phyloP scores from a whole-genome alignment of 1,284 basidiomycete genomes.

The Sutorius eximius region DNA sequence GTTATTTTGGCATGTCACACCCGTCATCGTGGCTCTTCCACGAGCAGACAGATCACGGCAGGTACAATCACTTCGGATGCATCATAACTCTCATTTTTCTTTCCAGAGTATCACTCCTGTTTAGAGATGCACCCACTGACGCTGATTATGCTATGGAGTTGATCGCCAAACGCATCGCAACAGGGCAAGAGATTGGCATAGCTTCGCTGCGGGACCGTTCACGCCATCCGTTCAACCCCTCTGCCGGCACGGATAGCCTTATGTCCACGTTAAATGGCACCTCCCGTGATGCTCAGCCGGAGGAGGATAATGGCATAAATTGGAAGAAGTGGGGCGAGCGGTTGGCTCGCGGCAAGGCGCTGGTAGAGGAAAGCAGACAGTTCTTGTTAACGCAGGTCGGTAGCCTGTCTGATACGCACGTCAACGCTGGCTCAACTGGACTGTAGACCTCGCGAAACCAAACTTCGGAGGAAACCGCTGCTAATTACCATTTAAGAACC shows the following conservation, averaged over 20 bases:
- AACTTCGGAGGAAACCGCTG: not conserved
- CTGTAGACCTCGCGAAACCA: constrained; percentile 10
- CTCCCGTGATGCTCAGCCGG: constrained; percentile 5
- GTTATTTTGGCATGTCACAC: constrained; percentile 64
- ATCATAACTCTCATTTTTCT: constrained; percentile 3
- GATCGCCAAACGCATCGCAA: constrained; percentile 58
- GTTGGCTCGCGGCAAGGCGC: constrained; percentile 45
- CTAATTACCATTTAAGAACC: not conserved
- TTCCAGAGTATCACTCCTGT: constrained; percentile 46
- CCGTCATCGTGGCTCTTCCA: constrained; percentile 53
- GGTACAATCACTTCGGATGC: constrained; percentile 11
- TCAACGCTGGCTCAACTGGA: constrained; percentile 4
- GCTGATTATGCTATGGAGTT: constrained; percentile 68
- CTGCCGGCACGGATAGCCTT: constrained; percentile 10
- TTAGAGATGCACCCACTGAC: constrained; percentile 60
- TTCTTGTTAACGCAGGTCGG: constrained; percentile 41
- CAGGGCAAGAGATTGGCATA: constrained; percentile 48
- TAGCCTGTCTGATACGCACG: not conserved
- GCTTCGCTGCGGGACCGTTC: constrained; percentile 14
- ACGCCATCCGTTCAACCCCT: constrained; percentile 3
- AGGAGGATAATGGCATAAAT: constrained; percentile 32
- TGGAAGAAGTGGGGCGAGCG: constrained; percentile 59
- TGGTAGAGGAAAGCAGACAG: constrained; percentile 43
- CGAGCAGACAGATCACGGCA: constrained; percentile 48
- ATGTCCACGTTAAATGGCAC: constrained; percentile 3